phyloP scores from a whole-genome alignment of 257 asterid species.

The Vinca minor region DNA sequence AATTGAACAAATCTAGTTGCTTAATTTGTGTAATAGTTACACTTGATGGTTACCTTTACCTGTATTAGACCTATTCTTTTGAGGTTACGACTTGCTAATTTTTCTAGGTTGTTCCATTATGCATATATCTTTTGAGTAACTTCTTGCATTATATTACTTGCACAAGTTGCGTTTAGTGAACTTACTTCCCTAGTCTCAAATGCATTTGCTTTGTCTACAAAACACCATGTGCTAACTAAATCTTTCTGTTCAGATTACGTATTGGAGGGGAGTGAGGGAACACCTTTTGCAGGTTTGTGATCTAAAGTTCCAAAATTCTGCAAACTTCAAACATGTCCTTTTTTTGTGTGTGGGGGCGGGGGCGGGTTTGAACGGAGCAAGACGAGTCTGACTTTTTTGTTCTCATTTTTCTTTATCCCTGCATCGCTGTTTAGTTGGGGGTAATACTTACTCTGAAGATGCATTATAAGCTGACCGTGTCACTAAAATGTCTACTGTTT shows the following conservation, averaged over 20 bases:
- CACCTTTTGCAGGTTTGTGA: constrained; percentile 87
- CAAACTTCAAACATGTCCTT: neutral
- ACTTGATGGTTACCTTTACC: neutral
- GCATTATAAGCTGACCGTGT: constrained; percentile 8
- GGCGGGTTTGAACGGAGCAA: neutral
- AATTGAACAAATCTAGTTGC: neutral
- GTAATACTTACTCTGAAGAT: constrained; percentile 7
- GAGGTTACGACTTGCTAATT: neutral
- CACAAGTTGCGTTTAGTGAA: neutral
- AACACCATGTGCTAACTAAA: constrained; percentile 12
- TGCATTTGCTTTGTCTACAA: neutral
- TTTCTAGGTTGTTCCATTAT: neutral
- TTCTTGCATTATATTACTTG: neutral
- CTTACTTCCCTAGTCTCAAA: neutral
- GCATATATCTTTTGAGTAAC: neutral
- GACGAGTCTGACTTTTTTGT: neutral
- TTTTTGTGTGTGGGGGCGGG: neutral
- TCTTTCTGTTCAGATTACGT: constrained; percentile 66
- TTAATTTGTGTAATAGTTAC: neutral
- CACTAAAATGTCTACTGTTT: neutral
- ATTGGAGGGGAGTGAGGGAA: constrained; percentile 98
- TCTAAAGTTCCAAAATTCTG: neutral
- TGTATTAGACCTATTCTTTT: neutral
- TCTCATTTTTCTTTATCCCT: neutral
- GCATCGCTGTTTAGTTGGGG: neutral